Base-by-base conservation (phyloP, 257 asterid genomes). In the Parsonsia alboflavescens region DNA sequence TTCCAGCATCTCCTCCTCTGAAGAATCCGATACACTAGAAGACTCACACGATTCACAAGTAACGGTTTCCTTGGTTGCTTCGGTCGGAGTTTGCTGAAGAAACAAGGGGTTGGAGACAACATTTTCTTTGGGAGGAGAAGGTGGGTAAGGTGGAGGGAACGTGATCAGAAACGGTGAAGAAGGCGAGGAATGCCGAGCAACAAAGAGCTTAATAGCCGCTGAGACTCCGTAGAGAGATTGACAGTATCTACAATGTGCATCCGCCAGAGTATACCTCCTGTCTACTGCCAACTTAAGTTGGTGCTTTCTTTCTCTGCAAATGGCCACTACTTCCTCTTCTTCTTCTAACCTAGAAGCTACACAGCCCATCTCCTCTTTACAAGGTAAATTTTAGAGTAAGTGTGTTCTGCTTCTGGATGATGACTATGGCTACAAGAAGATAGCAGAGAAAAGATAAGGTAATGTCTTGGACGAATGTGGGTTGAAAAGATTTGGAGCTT, bases 261-360 rank as follows among this genome's bases (percentile, higher is more conserved):
- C 95, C 53, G 98, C 97, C 21, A 94, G 77, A 45, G 90, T 83
- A 57, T 89, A 87, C 73, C 97, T 90, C 78, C 90, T 87, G 74
- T 94, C 97, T 36, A 91, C 96, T 17, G 97, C 97, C 30, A 85
- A 66, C 82, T 89, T 94, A 46, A 91, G 89, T 61, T 83, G 89
- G 11, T 81, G 86, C 67, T 91, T 90, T 77, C 98, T 89, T 62
- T 87, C 97, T 81, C 92, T 89, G 56, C 98, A 91, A 10, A 94
- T 90, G 75, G 95, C 88, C 33, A 94, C 97, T 0, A 90, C 97
- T 82, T 88, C 92, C 49, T 89, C 95, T 64, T 89, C 97, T 76
- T 87, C 89, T 70, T 86, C 89, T 63, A 88, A 72, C 76, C 90
- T 89, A 50, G 96, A 90, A 30, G 95, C 93, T 24, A 89, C 96